Base-by-base conservation (phyloP, 148 eudicot genomes). In the Mesembryanthemum crystallinum region DNA sequence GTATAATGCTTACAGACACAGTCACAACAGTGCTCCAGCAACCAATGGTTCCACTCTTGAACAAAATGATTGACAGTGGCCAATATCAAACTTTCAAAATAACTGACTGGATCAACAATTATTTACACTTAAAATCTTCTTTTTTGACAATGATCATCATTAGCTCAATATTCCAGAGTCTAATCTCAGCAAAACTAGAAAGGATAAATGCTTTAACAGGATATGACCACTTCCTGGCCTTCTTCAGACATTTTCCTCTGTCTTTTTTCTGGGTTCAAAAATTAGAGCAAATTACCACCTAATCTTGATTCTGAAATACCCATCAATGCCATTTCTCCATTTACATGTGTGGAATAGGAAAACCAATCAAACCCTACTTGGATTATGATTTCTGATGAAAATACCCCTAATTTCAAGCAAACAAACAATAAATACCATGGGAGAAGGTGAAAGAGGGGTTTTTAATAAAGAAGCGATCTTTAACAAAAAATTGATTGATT, bases 381-480 rank as follows among this genome's bases (percentile, higher is more conserved):
- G 28, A 69, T 60, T 60, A 25, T 20, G 23, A 43, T 57, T 35
- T 23, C 13, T 13, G 45, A 7, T 45, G 4, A 13, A 64, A 32
- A 51, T 30, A 74, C 32, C 28, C 29, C 13, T 5, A 42, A 43
- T 24, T 62, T 28, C 39, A 43, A 66, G 37, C 64, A 52, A 76
- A 32, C 20, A 47, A 29, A 28, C 58, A 24, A 73, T 8, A 23
- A 29, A n/a, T 65, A 25, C 14, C 3, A 32, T 54, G 24, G 3
- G 12, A 21, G 9, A 57, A 8, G n/a, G 12, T 2, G 10, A 57
- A 23, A 8, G 27, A 21, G 27, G 1, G 11, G 8, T 4, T 21
- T 23, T 14, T 8, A 13, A 49, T 30, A 52, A 64, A 78, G 58
- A 10, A 28, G 7, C 12, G 72, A 71, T 77, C 74, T 70, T 71